These are phyloP conservation scores for Pseudomassariella vexata DNA, from an alignment of 2,329 filamentous ascomycete genomes.

Conservation along the genomic window DNA sequence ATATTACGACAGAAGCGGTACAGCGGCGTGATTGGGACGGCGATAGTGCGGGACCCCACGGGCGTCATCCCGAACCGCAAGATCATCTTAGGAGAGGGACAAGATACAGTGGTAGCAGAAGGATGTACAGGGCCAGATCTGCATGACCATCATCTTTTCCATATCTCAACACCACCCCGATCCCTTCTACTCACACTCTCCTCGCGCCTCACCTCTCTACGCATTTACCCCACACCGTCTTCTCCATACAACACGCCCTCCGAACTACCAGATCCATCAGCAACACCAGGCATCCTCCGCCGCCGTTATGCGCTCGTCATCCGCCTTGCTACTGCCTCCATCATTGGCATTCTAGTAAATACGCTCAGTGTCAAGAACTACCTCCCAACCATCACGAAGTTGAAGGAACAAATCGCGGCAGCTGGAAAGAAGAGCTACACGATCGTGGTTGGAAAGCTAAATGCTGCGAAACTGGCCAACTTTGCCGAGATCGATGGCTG, in stretches of 20 bases:
- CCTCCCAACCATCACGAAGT: slow-evolving; percentile 68
- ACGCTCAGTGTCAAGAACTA: slow-evolving; percentile 92
- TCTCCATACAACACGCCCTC: slow-evolving; percentile 41
- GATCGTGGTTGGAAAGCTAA: slow-evolving; percentile 93
- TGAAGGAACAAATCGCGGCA: slow-evolving; percentile 65
- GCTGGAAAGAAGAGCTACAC: slow-evolving; percentile 95
- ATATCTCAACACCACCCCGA: slow-evolving; percentile 74
- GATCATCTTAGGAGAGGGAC: slow-evolving; percentile 30
- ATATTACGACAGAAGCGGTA: slow-evolving; percentile 62
- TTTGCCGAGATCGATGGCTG: slow-evolving; percentile 93
- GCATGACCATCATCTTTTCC: slow-evolving; percentile 70
- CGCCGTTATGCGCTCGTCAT: slow-evolving; percentile 86
- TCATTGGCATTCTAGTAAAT: slow-evolving; percentile 94
- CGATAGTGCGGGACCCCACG: slow-evolving; percentile 70
- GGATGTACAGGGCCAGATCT: slow-evolving; percentile 39
- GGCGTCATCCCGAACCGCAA: slow-evolving; percentile 81
- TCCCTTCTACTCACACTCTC: slow-evolving; percentile 83
- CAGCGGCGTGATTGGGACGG: slow-evolving; percentile 59
- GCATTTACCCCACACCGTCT: slow-evolving; percentile 63
- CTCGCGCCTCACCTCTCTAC: slow-evolving; percentile 71
- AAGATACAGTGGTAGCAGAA: slow-evolving; percentile 27
- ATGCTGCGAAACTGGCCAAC: slow-evolving; percentile 92
- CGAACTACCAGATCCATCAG: slow-evolving; percentile 30
- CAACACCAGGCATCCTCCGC: slow-evolving; percentile 56
- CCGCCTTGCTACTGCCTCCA: slow-evolving; percentile 69